phyloP scores from a whole-genome alignment of 2,329 filamentous ascomycete genomes.

The Periconia digitata region DNA sequence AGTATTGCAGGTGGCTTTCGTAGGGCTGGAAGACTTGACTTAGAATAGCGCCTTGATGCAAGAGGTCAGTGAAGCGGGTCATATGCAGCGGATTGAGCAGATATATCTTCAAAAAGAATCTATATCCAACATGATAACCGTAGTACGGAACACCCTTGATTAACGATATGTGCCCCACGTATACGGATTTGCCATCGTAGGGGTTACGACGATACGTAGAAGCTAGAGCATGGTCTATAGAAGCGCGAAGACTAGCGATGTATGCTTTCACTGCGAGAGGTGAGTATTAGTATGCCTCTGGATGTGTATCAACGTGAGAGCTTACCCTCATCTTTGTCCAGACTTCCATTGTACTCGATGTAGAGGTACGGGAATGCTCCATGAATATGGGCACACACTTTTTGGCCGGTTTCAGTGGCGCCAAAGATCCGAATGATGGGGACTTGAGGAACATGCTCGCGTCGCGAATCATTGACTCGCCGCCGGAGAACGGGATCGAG shows the following conservation, averaged over 20 bases:
- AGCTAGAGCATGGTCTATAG: slow-evolving; percentile 87
- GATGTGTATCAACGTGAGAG: background rate
- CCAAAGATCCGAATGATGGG: slow-evolving; percentile 91
- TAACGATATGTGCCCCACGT: slow-evolving; percentile 86
- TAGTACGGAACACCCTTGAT: slow-evolving; percentile 96
- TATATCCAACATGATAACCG: slow-evolving; percentile 91
- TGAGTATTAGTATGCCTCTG: slow-evolving; percentile 13
- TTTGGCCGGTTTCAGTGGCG: slow-evolving; percentile 90
- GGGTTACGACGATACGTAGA: slow-evolving; percentile 79
- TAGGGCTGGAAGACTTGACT: slow-evolving; percentile 84
- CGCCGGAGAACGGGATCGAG: slow-evolving; percentile 79
- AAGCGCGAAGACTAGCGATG: slow-evolving; percentile 76
- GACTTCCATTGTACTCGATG: slow-evolving; percentile 75
- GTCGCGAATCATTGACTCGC: slow-evolving; percentile 58
- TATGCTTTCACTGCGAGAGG: slow-evolving; percentile 66
- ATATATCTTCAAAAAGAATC: slow-evolving; percentile 91
- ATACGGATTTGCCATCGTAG: slow-evolving; percentile 68
- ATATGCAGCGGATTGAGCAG: slow-evolving; percentile 85
- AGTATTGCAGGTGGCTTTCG: slow-evolving; percentile 88
- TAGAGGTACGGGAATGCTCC: slow-evolving; percentile 97
- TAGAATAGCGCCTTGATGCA: slow-evolving; percentile 86
- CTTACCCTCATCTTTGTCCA: slow-evolving; percentile 69
- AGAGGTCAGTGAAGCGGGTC: slow-evolving; percentile 81
- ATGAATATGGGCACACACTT: slow-evolving; percentile 93
- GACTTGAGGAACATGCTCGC: slow-evolving; percentile 68